A percentile compares a stretch with the other conserved stretches of the same genome.
phyloP scores from a whole-genome alignment of 2,329 filamentous ascomycete genomes.

The Biscogniauxia mediterranea region DNA sequence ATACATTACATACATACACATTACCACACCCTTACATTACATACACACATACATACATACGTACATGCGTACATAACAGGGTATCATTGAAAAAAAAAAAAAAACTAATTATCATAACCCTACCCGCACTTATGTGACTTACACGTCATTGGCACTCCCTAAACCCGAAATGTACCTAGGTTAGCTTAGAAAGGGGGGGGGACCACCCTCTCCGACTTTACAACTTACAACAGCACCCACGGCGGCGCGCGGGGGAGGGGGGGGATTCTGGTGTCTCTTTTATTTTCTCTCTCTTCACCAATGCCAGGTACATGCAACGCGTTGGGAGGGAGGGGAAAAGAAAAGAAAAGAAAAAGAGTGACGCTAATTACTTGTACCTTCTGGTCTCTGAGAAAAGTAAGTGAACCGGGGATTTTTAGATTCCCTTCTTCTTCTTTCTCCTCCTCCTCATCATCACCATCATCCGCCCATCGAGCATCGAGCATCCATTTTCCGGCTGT shows the following conservation, averaged over 20 bases:
- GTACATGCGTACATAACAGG: neutral
- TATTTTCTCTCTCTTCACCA: neutral
- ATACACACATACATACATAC: neutral
- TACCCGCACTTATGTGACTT: conserved; percentile 5
- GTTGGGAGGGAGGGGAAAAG: neutral
- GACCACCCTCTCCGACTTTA: conserved; percentile 2
- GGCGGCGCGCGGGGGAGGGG: neutral
- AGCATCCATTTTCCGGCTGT: too few relatives aligned
- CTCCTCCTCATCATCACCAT: too few relatives aligned
- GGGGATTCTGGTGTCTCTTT: too few relatives aligned
- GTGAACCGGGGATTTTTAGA: too few relatives aligned
- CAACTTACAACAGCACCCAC: conserved; percentile 22
- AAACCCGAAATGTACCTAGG: conserved; percentile 6
- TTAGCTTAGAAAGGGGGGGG: neutral
- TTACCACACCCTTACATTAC: neutral
- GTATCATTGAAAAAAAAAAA: neutral
- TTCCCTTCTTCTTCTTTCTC: too few relatives aligned
- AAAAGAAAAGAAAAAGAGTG: too few relatives aligned
- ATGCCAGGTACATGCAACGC: conserved; percentile 29
- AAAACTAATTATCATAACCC: neutral
- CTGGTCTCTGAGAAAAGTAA: too few relatives aligned
- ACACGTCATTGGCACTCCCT: conserved; percentile 18
- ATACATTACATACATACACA: too few relatives aligned
- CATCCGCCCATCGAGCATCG: neutral
- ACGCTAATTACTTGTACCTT: too few relatives aligned